Percentiles rank a stretch among this genome's conserved stretches.
These are phyloP conservation scores for Aaosphaeria pasadenensis DNA, from an alignment of 2,329 filamentous ascomycete genomes.

Conservation along the genomic window DNA sequence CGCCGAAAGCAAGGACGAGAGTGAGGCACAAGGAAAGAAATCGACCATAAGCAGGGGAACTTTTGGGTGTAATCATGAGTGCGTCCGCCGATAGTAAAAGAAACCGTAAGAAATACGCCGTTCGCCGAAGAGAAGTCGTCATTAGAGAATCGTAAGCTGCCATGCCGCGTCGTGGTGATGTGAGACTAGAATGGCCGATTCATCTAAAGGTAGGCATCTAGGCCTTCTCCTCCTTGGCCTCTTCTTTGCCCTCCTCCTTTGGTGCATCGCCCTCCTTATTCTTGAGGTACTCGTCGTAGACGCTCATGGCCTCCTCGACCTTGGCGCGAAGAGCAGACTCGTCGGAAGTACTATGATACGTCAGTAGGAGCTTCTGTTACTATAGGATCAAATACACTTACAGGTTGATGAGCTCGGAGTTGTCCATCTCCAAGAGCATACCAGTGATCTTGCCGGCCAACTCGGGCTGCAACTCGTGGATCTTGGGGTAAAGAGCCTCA, in stretches of 20 bases:
- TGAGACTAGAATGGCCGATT: constrained; percentile 16
- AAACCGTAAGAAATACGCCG: constrained; percentile 33
- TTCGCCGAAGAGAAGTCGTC: constrained; percentile 32
- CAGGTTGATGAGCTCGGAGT: constrained; percentile 88
- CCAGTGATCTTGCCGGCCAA: constrained; percentile 98
- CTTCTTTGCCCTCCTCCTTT: constrained; percentile 39
- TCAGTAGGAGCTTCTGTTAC: constrained; percentile 21
- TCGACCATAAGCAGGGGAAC: constrained; percentile 8
- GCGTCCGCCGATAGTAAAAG: constrained; percentile 25
- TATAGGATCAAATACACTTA: constrained; percentile 56
- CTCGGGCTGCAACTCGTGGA: constrained; percentile 88
- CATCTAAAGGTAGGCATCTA: constrained; percentile 30
- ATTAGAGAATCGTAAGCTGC: constrained; percentile 15
- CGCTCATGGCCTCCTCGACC: constrained; percentile 94
- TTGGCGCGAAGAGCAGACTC: constrained; percentile 86
- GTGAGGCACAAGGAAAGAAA: constrained; percentile 1
- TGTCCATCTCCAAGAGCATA: constrained; percentile 99
- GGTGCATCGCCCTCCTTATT: constrained; percentile 54
- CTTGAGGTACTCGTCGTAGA: constrained; percentile 99
- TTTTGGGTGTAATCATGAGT: constrained; percentile 36
- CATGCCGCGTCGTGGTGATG: not conserved
- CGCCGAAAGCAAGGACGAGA: not conserved
- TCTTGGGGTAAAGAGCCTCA: constrained; percentile 98
- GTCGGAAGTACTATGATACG: constrained; percentile 70
- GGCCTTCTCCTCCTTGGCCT: constrained; percentile 47